phyloP scores from a whole-genome alignment of 2,329 filamentous ascomycete species.

The Nemania sp. region DNA sequence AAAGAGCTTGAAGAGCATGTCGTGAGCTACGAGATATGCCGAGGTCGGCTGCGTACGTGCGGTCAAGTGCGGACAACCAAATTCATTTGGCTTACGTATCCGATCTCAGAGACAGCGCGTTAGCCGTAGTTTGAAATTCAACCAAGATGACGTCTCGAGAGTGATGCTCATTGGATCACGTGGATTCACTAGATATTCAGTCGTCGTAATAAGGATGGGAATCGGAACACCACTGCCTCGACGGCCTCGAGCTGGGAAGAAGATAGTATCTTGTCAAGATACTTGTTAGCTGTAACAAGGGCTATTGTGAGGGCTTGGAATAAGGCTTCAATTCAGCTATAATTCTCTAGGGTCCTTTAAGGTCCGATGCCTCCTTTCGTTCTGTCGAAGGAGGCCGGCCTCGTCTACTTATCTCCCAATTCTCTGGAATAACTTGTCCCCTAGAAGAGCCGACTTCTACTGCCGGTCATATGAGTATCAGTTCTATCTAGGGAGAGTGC shows the following conservation, averaged over 20 bases:
- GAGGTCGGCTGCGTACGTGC: constrained; percentile 6
- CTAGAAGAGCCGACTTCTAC: no score
- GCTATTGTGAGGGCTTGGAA: no score
- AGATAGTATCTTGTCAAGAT: neutral
- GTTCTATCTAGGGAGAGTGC: no score
- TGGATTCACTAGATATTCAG: neutral
- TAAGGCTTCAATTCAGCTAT: no score
- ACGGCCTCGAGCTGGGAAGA: neutral
- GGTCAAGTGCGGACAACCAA: constrained; percentile 4
- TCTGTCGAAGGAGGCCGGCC: no score
- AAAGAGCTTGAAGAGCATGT: no score
- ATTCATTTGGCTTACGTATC: neutral
- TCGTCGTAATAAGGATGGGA: neutral
- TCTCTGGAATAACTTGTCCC: no score
- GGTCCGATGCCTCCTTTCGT: no score
- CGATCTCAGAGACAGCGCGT: neutral
- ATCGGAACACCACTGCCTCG: no score
- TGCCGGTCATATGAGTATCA: no score
- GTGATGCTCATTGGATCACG: neutral
- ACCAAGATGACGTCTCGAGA: neutral
- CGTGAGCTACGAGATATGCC: neutral
- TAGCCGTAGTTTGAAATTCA: neutral
- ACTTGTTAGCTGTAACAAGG: neutral
- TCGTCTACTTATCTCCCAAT: no score
- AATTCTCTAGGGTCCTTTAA: no score